Evolutionary conservation across 306 rosid species (phyloP).

Genomic region (Begonia masoniana): DNA sequence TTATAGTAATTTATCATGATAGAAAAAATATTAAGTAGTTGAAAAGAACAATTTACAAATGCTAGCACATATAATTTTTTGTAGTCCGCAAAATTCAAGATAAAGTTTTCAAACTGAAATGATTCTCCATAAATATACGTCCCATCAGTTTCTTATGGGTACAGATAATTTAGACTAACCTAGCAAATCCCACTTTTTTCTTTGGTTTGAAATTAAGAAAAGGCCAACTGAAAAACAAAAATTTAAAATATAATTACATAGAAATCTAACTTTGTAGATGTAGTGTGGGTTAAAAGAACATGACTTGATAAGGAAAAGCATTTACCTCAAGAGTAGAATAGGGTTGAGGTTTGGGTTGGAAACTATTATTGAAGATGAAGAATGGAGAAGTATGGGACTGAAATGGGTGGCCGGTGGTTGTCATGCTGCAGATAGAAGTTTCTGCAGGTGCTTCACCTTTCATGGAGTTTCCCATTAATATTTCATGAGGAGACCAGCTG

Average conservation of each 20-base stretch:
- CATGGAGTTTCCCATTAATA: conserved; percentile 4
- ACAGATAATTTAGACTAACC: no score
- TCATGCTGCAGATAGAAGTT: conserved; percentile 15
- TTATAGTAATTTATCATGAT: no score
- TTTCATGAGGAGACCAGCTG: conserved; percentile 19
- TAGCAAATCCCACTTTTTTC: no score
- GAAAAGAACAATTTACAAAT: no score
- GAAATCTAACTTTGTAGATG: no score
- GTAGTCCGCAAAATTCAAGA: no score
- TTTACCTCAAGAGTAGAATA: conserved; percentile 9
- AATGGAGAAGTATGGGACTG: conserved; percentile 13
- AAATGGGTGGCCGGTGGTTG: conserved; percentile 10
- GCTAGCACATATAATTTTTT: no score
- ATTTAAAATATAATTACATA: no score
- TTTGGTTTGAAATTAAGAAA: not conserved
- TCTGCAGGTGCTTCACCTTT: not conserved
- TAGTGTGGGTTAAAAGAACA: not conserved
- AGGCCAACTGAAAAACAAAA: not conserved
- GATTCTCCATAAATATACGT: no score
- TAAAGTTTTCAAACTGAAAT: no score
- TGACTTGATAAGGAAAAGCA: not conserved
- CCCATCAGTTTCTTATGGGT: no score
- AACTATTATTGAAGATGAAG: conserved; percentile 7
- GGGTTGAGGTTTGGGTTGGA: not conserved
- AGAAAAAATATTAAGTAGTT: no score